phyloP scores from a whole-genome alignment of 2,329 filamentous ascomycete species.

The Epichloe gansuensis region DNA sequence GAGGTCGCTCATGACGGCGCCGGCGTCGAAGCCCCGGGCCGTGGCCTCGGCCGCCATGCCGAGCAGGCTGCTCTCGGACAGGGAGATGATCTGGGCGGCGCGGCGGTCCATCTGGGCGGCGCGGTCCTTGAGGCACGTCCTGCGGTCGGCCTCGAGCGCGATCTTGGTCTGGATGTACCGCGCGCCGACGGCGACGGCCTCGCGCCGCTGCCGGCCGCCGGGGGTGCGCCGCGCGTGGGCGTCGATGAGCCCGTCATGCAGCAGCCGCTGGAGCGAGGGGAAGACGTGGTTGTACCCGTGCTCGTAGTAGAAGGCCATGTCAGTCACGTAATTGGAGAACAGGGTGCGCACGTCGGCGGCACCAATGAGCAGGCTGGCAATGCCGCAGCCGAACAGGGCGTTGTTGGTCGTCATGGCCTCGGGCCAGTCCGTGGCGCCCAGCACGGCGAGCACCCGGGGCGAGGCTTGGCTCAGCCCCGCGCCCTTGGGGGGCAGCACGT shows the following conservation, averaged over 20 bases:
- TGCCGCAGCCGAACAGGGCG: conserved; percentile 11
- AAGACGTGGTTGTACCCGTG: conserved; percentile 13
- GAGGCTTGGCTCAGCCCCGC: conserved; percentile 7
- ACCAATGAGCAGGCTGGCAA: conserved; percentile 10
- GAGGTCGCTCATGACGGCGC: conserved; percentile 10
- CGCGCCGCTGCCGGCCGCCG: conserved; percentile 8
- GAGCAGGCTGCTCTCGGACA: conserved; percentile 12
- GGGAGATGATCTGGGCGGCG: conserved; percentile 8
- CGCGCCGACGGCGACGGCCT: conserved; percentile 8
- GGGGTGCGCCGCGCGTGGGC: conserved; percentile 8
- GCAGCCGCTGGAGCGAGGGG: conserved; percentile 8
- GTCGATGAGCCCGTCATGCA: conserved; percentile 9
- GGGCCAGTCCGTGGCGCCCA: conserved; percentile 9
- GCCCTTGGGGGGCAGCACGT: conserved; percentile 10
- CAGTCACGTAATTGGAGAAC: conserved; percentile 13
- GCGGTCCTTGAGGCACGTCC: neutral
- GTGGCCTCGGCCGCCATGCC: conserved; percentile 11
- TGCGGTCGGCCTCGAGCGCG: conserved; percentile 6
- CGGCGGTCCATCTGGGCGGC: conserved; percentile 8
- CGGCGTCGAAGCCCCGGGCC: conserved; percentile 10
- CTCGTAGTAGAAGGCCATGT: conserved; percentile 14
- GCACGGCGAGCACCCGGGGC: conserved; percentile 3
- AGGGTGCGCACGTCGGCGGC: conserved; percentile 9
- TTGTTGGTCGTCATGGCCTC: conserved; percentile 9
- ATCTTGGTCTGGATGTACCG: conserved; percentile 11